Base-by-base conservation (phyloP, 2,329 filamentous ascomycete genomes). In the Mollisiaceae sp. region DNA sequence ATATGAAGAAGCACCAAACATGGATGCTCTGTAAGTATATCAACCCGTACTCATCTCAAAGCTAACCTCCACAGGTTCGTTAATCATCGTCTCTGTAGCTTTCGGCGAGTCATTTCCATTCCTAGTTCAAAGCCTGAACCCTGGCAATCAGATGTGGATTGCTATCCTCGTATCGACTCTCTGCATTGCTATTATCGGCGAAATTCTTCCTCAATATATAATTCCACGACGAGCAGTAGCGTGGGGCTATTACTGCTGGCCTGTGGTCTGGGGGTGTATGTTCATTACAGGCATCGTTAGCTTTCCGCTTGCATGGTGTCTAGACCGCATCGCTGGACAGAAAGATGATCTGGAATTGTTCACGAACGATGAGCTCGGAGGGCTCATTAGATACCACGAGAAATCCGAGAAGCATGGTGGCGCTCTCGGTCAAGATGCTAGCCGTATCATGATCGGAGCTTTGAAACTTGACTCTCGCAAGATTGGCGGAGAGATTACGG, bases 231-330 rank as follows among this genome's bases (percentile, higher is more conserved):
- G 67, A 50, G 65, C 72, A 39, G 58, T 74, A 32, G 50, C 58
- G 1, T 74, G 70, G 70, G 68, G 70, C 9, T 74, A 73, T 45
- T 73, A 73, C 41, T 73, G 67, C 59, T 65, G 68, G 50, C 69
- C 70, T 27, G 22, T 74, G 2, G 67, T 75, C n/a, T 73, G 69
- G 70, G 60, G 24, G 18, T 73, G 70, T 47, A 75, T 75, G 73
- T 70, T 56, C 59, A 43, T 69, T 4, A 75, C 73, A 1, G 60
- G 52, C 12, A 36, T 71, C 32, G 35, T 75, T 22, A 75, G 68
- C 38, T 74, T 52, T 27, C 72, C 71, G 35, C 59, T 74, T 39
- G 66, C 72, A 20, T 70, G 67, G 63, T 14, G 73, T 38, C 63
- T 75, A 6, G 71, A 73, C 54, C 54, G 41, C 62, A 64, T 18